Evolutionary conservation across 2,329 filamentous ascomycete genomes (phyloP), one percentile per base, ranked within the genome.

Genomic region (Ciborinia camelliae): DNA sequence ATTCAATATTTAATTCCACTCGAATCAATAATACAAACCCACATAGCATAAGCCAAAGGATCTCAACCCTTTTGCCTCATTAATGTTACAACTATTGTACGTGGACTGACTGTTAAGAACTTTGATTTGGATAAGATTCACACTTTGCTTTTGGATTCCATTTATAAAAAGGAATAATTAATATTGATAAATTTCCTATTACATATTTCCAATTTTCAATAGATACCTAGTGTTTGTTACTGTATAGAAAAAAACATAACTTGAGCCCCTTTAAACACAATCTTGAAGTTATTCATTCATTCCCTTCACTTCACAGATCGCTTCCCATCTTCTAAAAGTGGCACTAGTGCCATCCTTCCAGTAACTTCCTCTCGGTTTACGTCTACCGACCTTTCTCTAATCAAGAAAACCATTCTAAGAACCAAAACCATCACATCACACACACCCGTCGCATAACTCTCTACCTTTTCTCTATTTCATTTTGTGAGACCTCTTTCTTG

Each of bases 321-420:
- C 62, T 63, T 63, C 41, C 62, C 39, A 63, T 39, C 50, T 59
- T 51, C 58, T 61, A 52, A 62, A 62, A 62, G 60, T 62, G 60
- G 60, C 60, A 54, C 60, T 62, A 62, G 60, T 62, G 60, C 37
- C 37, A 50, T 54, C 60, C 48, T 62, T 62, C 60, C 47, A 62
- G 35, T 28, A 62, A 62, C 60, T 62, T 62, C 60, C 60, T 54
- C 48, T 37, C 43, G 32, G 45, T 35, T 30, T 37, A 61, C 45
- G n/a, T 26, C 23, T 50, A 43, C 35, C 35, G 43, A 41, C 48
- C 60, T 54, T 54, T 60, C 45, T 48, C 41, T n/a, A 61, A 53
- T 52, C 55, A 18, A 64, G 53, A 61, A 60, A 64, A 43, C 48
- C 54, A 60, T 61, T 55, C 32, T 12, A 39, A 62, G 23, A 41